Conservation (phyloP, 139 green algal genomes). For the Tetradesmus lagerheimii region DNA sequence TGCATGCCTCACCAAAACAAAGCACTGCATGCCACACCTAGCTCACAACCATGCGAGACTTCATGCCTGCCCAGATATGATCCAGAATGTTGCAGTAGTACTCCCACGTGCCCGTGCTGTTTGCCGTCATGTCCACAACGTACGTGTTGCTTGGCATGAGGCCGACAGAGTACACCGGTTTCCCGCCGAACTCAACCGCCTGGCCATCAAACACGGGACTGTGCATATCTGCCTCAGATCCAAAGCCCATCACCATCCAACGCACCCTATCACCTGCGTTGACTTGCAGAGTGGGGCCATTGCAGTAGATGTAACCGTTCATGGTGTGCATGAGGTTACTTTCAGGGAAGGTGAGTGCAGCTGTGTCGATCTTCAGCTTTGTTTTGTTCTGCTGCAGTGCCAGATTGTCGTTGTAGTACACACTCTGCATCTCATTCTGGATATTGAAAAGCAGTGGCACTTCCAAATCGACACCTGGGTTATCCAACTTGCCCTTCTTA, state of each 20-base stretch:
- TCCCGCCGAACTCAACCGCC: not conserved
- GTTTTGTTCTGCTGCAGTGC: constrained; percentile 2
- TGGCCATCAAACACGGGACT: constrained; percentile 56
- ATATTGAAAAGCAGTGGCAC: constrained; percentile 63
- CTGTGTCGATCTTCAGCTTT: constrained; percentile 28
- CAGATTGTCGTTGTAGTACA: not conserved
- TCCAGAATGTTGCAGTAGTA: constrained; percentile 75
- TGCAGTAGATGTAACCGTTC: constrained; percentile 72
- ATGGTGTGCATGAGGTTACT: constrained; percentile 64
- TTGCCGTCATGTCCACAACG: constrained; percentile 47
- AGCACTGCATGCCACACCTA: not conserved
- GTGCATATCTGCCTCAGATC: constrained; percentile 69
- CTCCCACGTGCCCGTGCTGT: constrained; percentile 61
- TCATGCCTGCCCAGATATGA: constrained; percentile 71
- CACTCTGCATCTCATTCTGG: constrained; percentile 55
- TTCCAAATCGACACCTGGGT: constrained; percentile 29
- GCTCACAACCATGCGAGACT: constrained; percentile 42
- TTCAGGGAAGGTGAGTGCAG: constrained; percentile 48
- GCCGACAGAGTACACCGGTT: constrained; percentile 34
- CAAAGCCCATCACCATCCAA: constrained; percentile 57
- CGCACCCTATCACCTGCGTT: constrained; percentile 41
- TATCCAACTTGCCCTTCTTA: constrained; percentile 26
- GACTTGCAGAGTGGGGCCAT: constrained; percentile 56
- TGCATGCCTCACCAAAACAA: not conserved
- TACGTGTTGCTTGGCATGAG: constrained; percentile 55